Evolutionary conservation across 495 filamentous ascomycete species (phyloP), one percentile per base, ranked within the genome.

Genomic region (Pyronema domesticum): DNA sequence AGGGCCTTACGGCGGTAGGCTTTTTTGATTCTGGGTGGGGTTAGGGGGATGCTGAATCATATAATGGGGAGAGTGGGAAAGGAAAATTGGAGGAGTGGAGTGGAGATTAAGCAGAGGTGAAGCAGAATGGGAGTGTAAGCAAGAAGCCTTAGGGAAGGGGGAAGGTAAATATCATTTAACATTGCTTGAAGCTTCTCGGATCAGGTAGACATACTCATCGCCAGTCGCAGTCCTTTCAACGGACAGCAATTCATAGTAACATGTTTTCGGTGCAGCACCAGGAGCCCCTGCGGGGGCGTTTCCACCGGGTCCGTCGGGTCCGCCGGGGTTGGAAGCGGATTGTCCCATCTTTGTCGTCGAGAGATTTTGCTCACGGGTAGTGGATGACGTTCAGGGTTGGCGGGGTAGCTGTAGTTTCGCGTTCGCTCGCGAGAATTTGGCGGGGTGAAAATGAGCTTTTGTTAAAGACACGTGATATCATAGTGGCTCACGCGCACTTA

Each of bases 1-100:
- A 99, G 77, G 1, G 91, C 91, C 67, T 87, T 96, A 55, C 69
- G 80, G 56, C 84, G 78, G 66, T 96, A 99, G 9, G 89, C 88
- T 56, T 87, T 93, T 62, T 94, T 93, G 59, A 99, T 89, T 49
- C 88, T 95, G 34, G 3, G 10, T 3, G 14, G 53, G 35, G 19
- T 43, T 46, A 55, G 51, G 36, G 3, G 17, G 45, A 18, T 37
- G 6, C 10, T 19, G 44, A n/a, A 3, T 44, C 15, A 10, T 34
- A 55, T 14, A 11, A 50, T 2, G 23, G 15, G 23, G 15, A 45
- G 64, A 44, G 30, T 19, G 45, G 8, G 14, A 33, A 42, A 37
- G 46, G 34, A 53, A 53, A 30, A 8, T 17, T n/a, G 36, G 43
- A 19, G 51, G 52, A 43, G 6, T 13, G 17, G 17, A 19, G 19